Conservation (phyloP, 768 basidiomycete genomes). For the Boletus reticulatus region DNA sequence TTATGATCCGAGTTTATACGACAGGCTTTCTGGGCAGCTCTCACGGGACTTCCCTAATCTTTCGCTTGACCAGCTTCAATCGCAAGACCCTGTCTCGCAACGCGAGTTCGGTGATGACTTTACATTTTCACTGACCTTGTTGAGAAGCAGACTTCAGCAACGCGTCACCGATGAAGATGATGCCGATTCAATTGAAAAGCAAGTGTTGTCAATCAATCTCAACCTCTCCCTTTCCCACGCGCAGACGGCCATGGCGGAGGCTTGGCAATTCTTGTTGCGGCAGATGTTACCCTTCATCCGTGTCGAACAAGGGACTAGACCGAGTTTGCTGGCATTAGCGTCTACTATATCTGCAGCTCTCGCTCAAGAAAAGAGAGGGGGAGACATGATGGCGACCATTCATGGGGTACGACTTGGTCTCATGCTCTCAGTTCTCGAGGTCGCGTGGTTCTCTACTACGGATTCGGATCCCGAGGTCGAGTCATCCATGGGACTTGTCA, state of each 20-base stretch:
- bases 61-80: conserved; percentile 60
- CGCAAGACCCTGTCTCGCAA: conserved; percentile 58
- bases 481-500: conserved; percentile 60
- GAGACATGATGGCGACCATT: conserved; percentile 82
- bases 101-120: conserved; percentile 83
- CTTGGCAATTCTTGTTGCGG: conserved; percentile 74
- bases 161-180: conserved; percentile 34
- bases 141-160: conserved; percentile 58
- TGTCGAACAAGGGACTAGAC: conserved; percentile 54
- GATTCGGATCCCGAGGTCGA: conserved; percentile 54
- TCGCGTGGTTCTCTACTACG: conserved; percentile 67
- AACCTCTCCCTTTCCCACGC: conserved; percentile 84
- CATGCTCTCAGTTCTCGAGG: conserved; percentile 74
- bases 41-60: conserved; percentile 56
- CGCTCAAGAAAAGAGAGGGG: conserved; percentile 64
- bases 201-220: conserved; percentile 74
- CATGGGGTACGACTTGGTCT: conserved; percentile 75
- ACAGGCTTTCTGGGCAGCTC: conserved; percentile 51
- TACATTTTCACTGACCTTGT: conserved; percentile 60
- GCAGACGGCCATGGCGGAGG: conserved; percentile 68
- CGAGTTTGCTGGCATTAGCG: conserved; percentile 54
- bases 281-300: conserved; percentile 64
- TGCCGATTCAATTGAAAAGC: conserved; percentile 51
- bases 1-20: conserved; percentile 73
- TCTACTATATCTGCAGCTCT: conserved; percentile 65